Conservation (phyloP, 768 basidiomycete species). For the Zangia roseola region DNA sequence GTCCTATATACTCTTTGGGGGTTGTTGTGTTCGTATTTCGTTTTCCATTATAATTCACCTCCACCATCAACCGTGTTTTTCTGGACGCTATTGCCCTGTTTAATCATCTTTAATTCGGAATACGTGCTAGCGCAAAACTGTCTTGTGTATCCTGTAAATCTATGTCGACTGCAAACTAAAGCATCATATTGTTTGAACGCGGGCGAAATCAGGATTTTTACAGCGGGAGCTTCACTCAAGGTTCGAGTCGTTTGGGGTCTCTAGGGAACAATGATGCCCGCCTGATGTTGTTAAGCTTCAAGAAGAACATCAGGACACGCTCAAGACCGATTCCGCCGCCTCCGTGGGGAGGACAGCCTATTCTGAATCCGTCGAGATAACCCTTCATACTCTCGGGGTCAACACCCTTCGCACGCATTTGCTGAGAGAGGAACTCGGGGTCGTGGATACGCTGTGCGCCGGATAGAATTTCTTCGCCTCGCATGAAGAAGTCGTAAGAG, state of each 20-base stretch:
- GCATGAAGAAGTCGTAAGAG: slow-evolving; percentile 99
- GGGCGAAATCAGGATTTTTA: not conserved
- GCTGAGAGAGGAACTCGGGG: slow-evolving; percentile 71
- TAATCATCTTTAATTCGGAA: slow-evolving; percentile 29
- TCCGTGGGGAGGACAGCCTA: slow-evolving; percentile 95
- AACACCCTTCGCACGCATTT: slow-evolving; percentile 85
- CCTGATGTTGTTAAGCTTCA: slow-evolving; percentile 95
- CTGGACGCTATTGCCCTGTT: slow-evolving; percentile 21
- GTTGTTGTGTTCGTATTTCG: slow-evolving; percentile 25
- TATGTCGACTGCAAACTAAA: slow-evolving; percentile 10
- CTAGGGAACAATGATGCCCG: slow-evolving; percentile 93
- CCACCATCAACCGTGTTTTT: slow-evolving; percentile 17
- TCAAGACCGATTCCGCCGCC: slow-evolving; percentile 96
- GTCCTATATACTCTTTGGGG: slow-evolving; percentile 20
- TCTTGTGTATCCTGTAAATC: slow-evolving; percentile 20
- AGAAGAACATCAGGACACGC: slow-evolving; percentile 95
- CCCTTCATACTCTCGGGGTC: slow-evolving; percentile 90
- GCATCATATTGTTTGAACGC: slow-evolving; percentile 2
- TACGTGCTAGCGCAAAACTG: slow-evolving; percentile 14
- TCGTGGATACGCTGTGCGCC: slow-evolving; percentile 99
- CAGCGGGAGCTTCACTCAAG: slow-evolving; percentile 40
- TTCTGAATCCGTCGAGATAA: slow-evolving; percentile 92
- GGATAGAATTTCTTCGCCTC: slow-evolving; percentile 97
- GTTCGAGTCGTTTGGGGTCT: slow-evolving; percentile 93
- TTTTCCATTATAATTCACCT: slow-evolving; percentile 22